Evolutionary conservation across 1,284 basidiomycete genomes (phyloP).

Genomic region (Farysia itapuensis): DNA sequence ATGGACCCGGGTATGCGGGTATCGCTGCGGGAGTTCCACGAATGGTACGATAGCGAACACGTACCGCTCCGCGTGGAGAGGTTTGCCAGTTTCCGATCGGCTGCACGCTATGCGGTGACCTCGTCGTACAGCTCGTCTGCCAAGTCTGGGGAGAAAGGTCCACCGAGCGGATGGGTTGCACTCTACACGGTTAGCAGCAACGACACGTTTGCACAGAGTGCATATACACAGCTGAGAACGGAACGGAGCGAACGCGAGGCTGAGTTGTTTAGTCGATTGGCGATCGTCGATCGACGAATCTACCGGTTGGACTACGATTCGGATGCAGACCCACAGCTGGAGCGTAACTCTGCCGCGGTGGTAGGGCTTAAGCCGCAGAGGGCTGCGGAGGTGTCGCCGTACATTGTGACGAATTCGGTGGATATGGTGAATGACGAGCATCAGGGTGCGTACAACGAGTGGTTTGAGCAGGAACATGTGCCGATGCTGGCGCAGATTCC

Average conservation of each 20-base stretch:
- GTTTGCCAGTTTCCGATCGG: conserved; percentile 19
- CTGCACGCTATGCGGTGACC: conserved; percentile 10
- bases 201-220: conserved; percentile 50
- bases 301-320: conserved; percentile 49
- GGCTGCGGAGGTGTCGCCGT: conserved; percentile 4
- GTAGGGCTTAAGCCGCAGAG: conserved; percentile 10
- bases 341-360: neutral
- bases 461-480: conserved; percentile 45
- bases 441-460: conserved; percentile 27
- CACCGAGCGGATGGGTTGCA: conserved; percentile 49
- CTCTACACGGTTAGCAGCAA: conserved; percentile 58
- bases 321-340: conserved; percentile 3
- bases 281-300: conserved; percentile 59
- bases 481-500: conserved; percentile 28
- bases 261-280: conserved; percentile 56
- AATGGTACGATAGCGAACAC: conserved; percentile 62
- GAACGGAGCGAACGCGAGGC: conserved; percentile 59
- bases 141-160: neutral
- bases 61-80: conserved; percentile 56
- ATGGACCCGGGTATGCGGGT: conserved; percentile 50
- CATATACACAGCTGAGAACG: conserved; percentile 56
- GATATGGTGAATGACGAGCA: conserved; percentile 9
- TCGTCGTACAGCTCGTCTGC: conserved; percentile 1
- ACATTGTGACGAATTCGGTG: conserved; percentile 37
- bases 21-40: conserved; percentile 53